phyloP scores from a whole-genome alignment of 2,329 filamentous ascomycete species.

The Ceratocystis eucalypticola region DNA sequence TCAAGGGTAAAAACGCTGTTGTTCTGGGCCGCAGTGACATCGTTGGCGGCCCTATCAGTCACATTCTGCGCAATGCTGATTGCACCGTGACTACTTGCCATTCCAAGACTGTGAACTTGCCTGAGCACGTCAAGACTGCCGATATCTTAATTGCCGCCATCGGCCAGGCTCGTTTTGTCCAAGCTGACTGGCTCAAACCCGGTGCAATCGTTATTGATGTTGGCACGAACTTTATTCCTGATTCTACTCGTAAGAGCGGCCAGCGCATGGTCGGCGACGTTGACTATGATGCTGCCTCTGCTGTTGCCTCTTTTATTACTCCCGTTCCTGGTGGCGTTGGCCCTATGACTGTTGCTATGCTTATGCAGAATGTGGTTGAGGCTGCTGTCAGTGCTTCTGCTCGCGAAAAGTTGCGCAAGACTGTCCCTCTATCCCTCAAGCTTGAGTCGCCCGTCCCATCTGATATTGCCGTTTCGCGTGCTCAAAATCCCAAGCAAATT shows the following conservation, averaged over 20 bases:
- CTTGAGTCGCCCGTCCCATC: conserved; percentile 74
- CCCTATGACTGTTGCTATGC: conserved; percentile 98
- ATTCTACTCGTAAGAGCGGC: conserved; percentile 81
- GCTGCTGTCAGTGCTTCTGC: conserved; percentile 72
- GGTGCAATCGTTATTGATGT: conserved; percentile 96
- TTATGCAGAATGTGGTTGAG: conserved; percentile 88
- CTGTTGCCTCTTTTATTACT: conserved; percentile 86
- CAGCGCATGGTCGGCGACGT: conserved; percentile 89
- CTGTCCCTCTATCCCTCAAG: conserved; percentile 72
- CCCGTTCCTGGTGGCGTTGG: conserved; percentile 94
- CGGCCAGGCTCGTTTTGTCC: conserved; percentile 73
- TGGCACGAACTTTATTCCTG: conserved; percentile 88
- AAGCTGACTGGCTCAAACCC: conserved; percentile 89
- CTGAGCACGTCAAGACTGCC: conserved; percentile 63
- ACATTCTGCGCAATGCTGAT: conserved; percentile 86
- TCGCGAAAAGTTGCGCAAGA: conserved; percentile 63
- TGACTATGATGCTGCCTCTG: conserved; percentile 68
- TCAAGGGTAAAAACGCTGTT: conserved; percentile 83
- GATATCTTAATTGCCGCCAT: conserved; percentile 90
- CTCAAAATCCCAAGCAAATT: conserved; percentile 85
- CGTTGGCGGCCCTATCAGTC: conserved; percentile 92
- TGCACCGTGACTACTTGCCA: conserved; percentile 96
- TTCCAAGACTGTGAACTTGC: conserved; percentile 65
- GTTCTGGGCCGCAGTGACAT: conserved; percentile 94
- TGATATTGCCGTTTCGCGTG: conserved; percentile 81